Conservation (phyloP, 1,284 basidiomycete genomes). For the Sanguinoderma infundibulare region DNA sequence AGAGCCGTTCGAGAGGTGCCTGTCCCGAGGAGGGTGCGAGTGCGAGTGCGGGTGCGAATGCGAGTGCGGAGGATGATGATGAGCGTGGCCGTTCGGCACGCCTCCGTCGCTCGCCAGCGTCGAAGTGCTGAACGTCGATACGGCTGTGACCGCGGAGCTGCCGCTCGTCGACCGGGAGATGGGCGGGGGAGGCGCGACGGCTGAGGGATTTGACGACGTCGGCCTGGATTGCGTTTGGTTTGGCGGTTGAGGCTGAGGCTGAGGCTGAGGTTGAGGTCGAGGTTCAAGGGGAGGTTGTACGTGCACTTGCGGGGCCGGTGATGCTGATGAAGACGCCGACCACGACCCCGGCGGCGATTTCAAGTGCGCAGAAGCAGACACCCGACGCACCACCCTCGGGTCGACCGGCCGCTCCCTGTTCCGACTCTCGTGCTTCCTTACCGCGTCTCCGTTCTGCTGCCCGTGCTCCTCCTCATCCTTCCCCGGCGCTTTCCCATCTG, state of each 20-base stretch:
- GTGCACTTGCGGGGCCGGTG: neutral
- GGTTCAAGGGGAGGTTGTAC: neutral
- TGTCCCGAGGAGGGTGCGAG: neutral
- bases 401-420: constrained; percentile 37
- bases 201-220: neutral
- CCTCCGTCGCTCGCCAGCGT: constrained; percentile 8
- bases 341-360: constrained; percentile 30
- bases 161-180: constrained; percentile 20
- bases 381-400: constrained; percentile 59
- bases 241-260: neutral
- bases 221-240: neutral
- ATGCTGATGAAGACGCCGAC: too few relatives aligned
- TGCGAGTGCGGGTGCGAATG: too few relatives aligned
- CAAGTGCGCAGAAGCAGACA: constrained; percentile 40
- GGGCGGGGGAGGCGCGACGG: constrained; percentile 7
- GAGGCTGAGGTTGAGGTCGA: neutral
- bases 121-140: constrained; percentile 2
- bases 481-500: constrained; percentile 27
- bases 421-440: constrained; percentile 3
- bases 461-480: constrained; percentile 9
- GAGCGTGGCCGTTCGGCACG: constrained; percentile 7
- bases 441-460: constrained; percentile 6
- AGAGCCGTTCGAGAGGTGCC: constrained; percentile 8
- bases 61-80: too few relatives aligned
- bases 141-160: constrained; percentile 11